phyloP scores from a whole-genome alignment of 2,329 filamentous ascomycete genomes.

The Thelonectria discophora region DNA sequence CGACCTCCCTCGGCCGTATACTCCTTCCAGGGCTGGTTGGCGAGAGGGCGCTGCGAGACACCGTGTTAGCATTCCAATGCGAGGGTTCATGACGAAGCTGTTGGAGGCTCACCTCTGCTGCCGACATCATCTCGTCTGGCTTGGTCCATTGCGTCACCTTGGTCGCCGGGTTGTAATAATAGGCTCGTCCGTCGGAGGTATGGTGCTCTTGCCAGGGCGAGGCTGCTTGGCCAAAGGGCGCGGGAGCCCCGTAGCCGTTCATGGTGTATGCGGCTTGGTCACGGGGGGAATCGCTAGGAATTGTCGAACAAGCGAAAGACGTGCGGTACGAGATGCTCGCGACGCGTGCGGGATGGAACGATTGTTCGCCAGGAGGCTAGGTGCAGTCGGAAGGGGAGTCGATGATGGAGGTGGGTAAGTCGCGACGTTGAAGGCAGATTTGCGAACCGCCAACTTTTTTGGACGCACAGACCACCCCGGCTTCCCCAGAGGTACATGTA shows the following conservation, averaged over 20 bases:
- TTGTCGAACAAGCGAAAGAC: neutral
- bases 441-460: slow-evolving; percentile 37
- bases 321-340: neutral
- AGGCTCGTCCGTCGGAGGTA: slow-evolving; percentile 82
- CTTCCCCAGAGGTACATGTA: slow-evolving; percentile 15
- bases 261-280: slow-evolving; percentile 51
- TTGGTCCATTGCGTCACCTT: slow-evolving; percentile 95
- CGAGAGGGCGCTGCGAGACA: slow-evolving; percentile 72
- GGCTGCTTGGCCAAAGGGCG: slow-evolving; percentile 59
- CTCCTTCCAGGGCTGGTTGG: slow-evolving; percentile 90
- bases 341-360: slow-evolving; percentile 16
- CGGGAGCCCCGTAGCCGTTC: slow-evolving; percentile 64
- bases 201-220: slow-evolving; percentile 82
- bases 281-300: neutral
- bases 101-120: slow-evolving; percentile 73
- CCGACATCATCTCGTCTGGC: slow-evolving; percentile 86
- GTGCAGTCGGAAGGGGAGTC: slow-evolving; percentile 14
- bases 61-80: slow-evolving; percentile 22
- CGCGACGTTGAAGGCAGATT: slow-evolving; percentile 24
- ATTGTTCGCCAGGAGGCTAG: slow-evolving; percentile 11
- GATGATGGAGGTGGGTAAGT: slow-evolving; percentile 23
- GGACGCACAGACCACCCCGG: slow-evolving; percentile 33
- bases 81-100: neutral
- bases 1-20: slow-evolving; percentile 86
- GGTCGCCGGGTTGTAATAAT: slow-evolving; percentile 89